These are phyloP conservation scores for Tricholomella constricta DNA, from an alignment of 768 basidiomycete species.

Conservation along the genomic window DNA sequence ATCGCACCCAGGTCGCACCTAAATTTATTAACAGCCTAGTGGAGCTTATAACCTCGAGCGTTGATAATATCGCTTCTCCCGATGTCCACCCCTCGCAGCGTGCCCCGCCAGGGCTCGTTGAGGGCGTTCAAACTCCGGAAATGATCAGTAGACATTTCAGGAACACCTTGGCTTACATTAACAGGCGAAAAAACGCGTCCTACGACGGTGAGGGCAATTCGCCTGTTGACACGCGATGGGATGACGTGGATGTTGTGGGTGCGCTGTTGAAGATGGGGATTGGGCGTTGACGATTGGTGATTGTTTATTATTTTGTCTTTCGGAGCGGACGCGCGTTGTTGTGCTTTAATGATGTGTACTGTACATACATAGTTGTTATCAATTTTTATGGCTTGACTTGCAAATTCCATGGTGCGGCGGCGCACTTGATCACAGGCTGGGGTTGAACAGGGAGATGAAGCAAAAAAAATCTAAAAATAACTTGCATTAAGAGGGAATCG, in stretches of 20 bases:
- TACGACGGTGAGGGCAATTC: slow-evolving; percentile 33
- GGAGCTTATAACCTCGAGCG: slow-evolving; percentile 91
- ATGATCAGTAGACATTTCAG: slow-evolving; percentile 94
- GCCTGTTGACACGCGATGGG: slow-evolving; percentile 64
- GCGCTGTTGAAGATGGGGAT: slow-evolving; percentile 90
- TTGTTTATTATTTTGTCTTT: slow-evolving; percentile 2
- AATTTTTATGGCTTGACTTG: slow-evolving; percentile 3
- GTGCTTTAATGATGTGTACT: slow-evolving; percentile 14
- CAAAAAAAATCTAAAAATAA: background rate
- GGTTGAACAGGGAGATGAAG: background rate
- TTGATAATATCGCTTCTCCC: slow-evolving; percentile 86
- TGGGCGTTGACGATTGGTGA: slow-evolving; percentile 48
- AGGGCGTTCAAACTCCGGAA: slow-evolving; percentile 90
- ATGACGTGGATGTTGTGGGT: slow-evolving; percentile 86
- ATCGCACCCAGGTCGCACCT: slow-evolving; percentile 68
- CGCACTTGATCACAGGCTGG: background rate
- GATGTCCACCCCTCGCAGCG: slow-evolving; percentile 89
- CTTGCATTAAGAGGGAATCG: slow-evolving; percentile 84
- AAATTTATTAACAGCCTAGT: slow-evolving; percentile 97
- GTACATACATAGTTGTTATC: slow-evolving; percentile 8
- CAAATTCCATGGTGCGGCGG: too few species aligned
- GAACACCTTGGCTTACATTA: slow-evolving; percentile 85
- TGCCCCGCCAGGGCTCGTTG: slow-evolving; percentile 86
- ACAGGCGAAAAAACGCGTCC: slow-evolving; percentile 64
- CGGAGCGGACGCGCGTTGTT: background rate